These are phyloP conservation scores for Tarenaya hassleriana DNA, from an alignment of 345 rosid species.

Conservation along the genomic window DNA sequence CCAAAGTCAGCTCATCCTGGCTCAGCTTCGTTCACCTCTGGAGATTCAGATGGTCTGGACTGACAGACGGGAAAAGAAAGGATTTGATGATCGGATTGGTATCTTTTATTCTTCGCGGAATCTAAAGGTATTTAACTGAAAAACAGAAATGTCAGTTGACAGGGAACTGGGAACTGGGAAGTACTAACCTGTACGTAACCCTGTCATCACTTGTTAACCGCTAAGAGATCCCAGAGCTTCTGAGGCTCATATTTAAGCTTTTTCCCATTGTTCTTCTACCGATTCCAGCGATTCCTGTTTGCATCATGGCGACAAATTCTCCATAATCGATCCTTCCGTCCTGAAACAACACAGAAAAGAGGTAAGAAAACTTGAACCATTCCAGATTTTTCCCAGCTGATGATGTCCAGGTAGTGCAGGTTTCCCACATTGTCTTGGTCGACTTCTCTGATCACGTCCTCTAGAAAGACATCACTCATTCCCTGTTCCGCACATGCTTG, in stretches of 20 bases:
- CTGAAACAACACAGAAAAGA: slow-evolving; percentile 35
- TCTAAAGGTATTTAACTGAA: not conserved
- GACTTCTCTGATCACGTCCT: slow-evolving; percentile 89
- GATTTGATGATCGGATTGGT: too few species aligned
- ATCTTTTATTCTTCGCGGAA: too few species aligned
- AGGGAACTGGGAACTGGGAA: slow-evolving; percentile 6
- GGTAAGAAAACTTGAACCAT: not conserved
- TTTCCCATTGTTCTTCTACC: slow-evolving; percentile 91
- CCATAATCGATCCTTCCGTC: slow-evolving; percentile 96
- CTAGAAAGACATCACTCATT: slow-evolving; percentile 80
- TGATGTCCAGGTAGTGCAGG: slow-evolving; percentile 8
- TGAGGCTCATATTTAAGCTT: slow-evolving; percentile 73
- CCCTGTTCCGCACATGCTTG: slow-evolving; percentile 92
- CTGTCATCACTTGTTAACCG: slow-evolving; percentile 16
- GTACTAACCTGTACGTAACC: slow-evolving; percentile 22
- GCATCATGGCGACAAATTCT: slow-evolving; percentile 99
- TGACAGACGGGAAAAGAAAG: slow-evolving; percentile 19
- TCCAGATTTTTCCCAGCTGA: slow-evolving; percentile 11
- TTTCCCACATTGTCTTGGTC: slow-evolving; percentile 91
- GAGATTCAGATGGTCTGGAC: slow-evolving; percentile 10
- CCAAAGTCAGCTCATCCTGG: slow-evolving; percentile 16
- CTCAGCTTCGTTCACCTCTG: slow-evolving; percentile 17
- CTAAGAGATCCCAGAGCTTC: slow-evolving; percentile 18
- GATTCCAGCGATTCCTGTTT: slow-evolving; percentile 83
- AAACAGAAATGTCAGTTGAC: not conserved